These are phyloP conservation scores for Fusarium praegraminearum DNA, from an alignment of 2,329 filamentous ascomycete species.

Conservation along the genomic window DNA sequence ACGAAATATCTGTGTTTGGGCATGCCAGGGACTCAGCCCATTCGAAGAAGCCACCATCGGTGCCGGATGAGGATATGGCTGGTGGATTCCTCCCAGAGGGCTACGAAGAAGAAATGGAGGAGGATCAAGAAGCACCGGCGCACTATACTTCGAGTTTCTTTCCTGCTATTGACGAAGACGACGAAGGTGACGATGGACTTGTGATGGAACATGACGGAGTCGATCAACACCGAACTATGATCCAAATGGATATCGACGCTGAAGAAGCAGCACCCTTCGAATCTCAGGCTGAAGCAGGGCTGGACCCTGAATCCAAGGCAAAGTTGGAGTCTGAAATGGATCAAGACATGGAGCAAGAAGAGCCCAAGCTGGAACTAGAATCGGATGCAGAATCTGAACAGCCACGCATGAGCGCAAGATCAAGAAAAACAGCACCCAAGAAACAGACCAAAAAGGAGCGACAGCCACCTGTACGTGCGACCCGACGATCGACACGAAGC, in stretches of 20 bases:
- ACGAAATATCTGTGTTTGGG: constrained; percentile 66
- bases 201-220: constrained; percentile 50
- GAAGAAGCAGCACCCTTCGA: neutral
- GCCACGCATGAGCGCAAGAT: constrained; percentile 6
- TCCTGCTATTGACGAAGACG: constrained; percentile 59
- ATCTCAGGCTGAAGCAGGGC: neutral
- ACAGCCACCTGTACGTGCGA: constrained; percentile 3
- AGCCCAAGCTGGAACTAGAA: neutral
- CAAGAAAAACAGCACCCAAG: constrained; percentile 7
- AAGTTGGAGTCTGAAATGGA: neutral
- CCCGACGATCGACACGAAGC: constrained; percentile 39
- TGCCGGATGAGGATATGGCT: constrained; percentile 64
- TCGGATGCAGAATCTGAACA: constrained; percentile 19
- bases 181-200: constrained; percentile 51
- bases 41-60: constrained; percentile 36
- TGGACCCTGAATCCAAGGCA: neutral
- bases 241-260: constrained; percentile 3
- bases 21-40: constrained; percentile 54
- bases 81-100: constrained; percentile 72
- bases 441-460: constrained; percentile 11
- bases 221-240: neutral
- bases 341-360: neutral
- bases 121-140: constrained; percentile 49
- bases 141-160: constrained; percentile 62
- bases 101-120: constrained; percentile 62